Conservation (phyloP, 2,329 filamentous ascomycete genomes). For the Beauveria brongniartii region DNA sequence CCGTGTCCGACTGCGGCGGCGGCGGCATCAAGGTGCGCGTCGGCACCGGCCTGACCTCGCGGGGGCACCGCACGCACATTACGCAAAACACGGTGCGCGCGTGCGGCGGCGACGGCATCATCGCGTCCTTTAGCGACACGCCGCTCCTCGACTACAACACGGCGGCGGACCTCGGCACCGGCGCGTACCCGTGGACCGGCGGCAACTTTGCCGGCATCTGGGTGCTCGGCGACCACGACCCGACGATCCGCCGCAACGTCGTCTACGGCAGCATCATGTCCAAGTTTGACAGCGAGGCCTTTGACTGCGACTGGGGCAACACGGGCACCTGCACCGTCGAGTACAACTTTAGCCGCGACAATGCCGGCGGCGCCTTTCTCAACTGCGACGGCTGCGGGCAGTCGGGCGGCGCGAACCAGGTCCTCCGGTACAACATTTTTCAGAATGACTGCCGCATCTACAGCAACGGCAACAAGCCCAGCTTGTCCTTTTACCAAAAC, state of each 20-base stretch:
- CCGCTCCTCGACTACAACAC: slow-evolving; percentile 18
- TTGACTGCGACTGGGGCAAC: slow-evolving; percentile 22
- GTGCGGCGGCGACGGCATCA: slow-evolving; percentile 19
- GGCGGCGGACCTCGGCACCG: slow-evolving; percentile 17
- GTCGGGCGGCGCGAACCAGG: slow-evolving; percentile 17
- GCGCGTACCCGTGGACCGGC: slow-evolving; percentile 19
- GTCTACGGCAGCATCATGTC: slow-evolving; percentile 19
- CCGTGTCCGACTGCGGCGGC: slow-evolving; percentile 18
- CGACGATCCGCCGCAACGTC: slow-evolving; percentile 18
- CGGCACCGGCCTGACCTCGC: slow-evolving; percentile 15
- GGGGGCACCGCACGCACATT: slow-evolving; percentile 11
- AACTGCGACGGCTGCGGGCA: slow-evolving; percentile 20
- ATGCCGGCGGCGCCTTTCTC: slow-evolving; percentile 20
- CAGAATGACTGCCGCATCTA: slow-evolving; percentile 20
- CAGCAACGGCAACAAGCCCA: slow-evolving; percentile 17
- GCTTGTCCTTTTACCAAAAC: slow-evolving; percentile 20
- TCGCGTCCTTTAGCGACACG: slow-evolving; percentile 16
- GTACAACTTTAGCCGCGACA: slow-evolving; percentile 21
- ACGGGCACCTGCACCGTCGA: slow-evolving; percentile 20
- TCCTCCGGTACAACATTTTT: slow-evolving; percentile 21
- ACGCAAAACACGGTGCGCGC: slow-evolving; percentile 16
- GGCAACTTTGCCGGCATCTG: slow-evolving; percentile 22
- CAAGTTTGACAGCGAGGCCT: slow-evolving; percentile 17
- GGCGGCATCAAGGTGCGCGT: slow-evolving; percentile 20
- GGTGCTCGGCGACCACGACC: slow-evolving; percentile 18